These are phyloP conservation scores for Cercospora sp. DNA, from an alignment of 2,329 filamentous ascomycete genomes.

Conservation along the genomic window DNA sequence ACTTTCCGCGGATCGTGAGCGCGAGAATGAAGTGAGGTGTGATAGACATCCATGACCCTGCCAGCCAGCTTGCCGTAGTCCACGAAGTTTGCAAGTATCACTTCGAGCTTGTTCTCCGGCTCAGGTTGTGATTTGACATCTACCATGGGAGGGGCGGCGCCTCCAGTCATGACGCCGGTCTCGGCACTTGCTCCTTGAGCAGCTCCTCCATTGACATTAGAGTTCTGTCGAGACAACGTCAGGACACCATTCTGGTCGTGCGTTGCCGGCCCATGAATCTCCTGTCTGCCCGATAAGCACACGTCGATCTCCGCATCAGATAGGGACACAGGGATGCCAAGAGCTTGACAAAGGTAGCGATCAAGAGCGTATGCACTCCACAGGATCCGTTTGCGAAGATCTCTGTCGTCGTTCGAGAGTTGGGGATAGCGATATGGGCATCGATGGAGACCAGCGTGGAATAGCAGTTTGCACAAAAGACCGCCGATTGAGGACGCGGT, in stretches of 20 bases:
- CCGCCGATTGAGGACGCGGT: constrained; percentile 53
- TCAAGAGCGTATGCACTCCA: constrained; percentile 47
- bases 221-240: background rate
- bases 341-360: constrained; percentile 41
- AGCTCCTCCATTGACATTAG: constrained; percentile 6
- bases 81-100: constrained; percentile 30
- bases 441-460: constrained; percentile 54
- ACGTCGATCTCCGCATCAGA: constrained; percentile 45
- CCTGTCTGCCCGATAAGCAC: constrained; percentile 38
- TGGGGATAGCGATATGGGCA: constrained; percentile 53
- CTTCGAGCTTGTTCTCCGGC: constrained; percentile 19
- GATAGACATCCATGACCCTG: constrained; percentile 30
- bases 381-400: constrained; percentile 46
- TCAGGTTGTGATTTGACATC: background rate
- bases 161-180: background rate
- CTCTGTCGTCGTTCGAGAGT: constrained; percentile 31
- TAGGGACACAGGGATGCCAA: constrained; percentile 43
- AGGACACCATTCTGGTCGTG: constrained; percentile 14
- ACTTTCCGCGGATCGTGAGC: constrained; percentile 25
- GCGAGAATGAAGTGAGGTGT: constrained; percentile 28
- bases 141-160: background rate
- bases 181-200: background rate
- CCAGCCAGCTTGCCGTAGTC: constrained; percentile 31
- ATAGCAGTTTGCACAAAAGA: constrained; percentile 49
- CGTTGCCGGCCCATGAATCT: constrained; percentile 33